Percentiles rank a stretch among this genome's conserved stretches.
Evolutionary conservation across 2,329 filamentous ascomycete species (phyloP).

Genomic region (Trichoderma gracile): DNA sequence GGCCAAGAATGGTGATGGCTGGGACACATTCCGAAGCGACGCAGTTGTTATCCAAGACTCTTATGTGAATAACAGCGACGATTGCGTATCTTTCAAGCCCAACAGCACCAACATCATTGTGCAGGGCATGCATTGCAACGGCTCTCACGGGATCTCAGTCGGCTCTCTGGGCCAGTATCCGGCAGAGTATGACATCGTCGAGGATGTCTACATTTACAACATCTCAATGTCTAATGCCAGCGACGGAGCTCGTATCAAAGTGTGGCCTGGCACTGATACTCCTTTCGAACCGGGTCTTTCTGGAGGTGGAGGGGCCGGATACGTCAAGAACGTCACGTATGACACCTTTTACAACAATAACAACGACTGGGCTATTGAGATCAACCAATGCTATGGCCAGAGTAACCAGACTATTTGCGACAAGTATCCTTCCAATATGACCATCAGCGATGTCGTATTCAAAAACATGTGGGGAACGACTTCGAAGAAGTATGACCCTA

Average conservation of each 20-base stretch:
- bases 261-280: slow-evolving; percentile 13
- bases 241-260: slow-evolving; percentile 2
- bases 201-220: slow-evolving; percentile 9
- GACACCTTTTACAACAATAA: slow-evolving; percentile 7
- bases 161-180: slow-evolving; percentile 13
- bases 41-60: slow-evolving; percentile 10
- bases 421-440: slow-evolving; percentile 9
- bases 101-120: slow-evolving; percentile 17
- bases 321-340: slow-evolving; percentile 11
- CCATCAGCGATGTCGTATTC: slow-evolving; percentile 9
- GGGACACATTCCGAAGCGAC: slow-evolving; percentile 7
- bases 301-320: slow-evolving; percentile 10
- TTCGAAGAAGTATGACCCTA: not conserved
- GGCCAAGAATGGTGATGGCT: slow-evolving; percentile 12
- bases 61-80: slow-evolving; percentile 3
- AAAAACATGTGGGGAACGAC: slow-evolving; percentile 17
- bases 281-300: slow-evolving; percentile 9
- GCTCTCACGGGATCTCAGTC: slow-evolving; percentile 10
- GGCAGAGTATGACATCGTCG: slow-evolving; percentile 6
- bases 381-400: slow-evolving; percentile 17
- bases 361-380: slow-evolving; percentile 18
- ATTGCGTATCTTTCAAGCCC: slow-evolving; percentile 14
- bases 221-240: slow-evolving; percentile 10
- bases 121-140: slow-evolving; percentile 8
- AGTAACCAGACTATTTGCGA: slow-evolving; percentile 14